Evolutionary conservation across 805 yeast species (phyloP), one percentile per base, ranked within the genome.

Genomic region (Nematodospora valgi): DNA sequence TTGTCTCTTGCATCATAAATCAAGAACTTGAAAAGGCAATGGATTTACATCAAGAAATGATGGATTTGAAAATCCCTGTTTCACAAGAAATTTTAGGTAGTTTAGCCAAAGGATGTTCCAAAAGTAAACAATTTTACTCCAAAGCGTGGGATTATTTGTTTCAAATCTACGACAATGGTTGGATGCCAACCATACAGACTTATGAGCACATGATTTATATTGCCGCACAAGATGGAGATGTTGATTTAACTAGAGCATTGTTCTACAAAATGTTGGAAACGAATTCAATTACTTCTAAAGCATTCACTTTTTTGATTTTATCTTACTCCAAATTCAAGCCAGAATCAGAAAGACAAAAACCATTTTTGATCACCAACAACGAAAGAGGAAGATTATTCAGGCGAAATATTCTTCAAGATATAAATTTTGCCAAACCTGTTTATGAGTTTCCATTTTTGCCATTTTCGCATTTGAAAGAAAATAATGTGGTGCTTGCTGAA

Each of bases 101-200:
- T 0, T 56, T 87, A 20, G 85, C 89, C 0, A 70, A 73, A 43
- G 86, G 88, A 0, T 86, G 94, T 52, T 60, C 82, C 2, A 8
- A 15, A 11, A 64, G 74, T 9, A 64, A 79, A 23, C 56, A 59
- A 2, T 67, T 75, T 38, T 58, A 69, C 8, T 47, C 64, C 23
- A 64, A 68, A 44, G 95, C 95, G 0, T 91, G 97, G 97, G 73
- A 75, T 35, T 82, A 76, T 46, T 75, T 89, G 36, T 69, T 80
- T 41, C 79, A 84, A 44, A 76, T 85, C 39, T 68, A 78, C 46
- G 67, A 72, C 11, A 49, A 53, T 36, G 56, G 52, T 14, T 51
- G 64, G 76, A 47, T 59, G 41, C 64, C 78, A 42, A 50, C 68
- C n/a, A 45, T 71, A 6, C 63, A 63, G 16, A 70, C 83, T 0